A percentile compares a stretch with the other conserved stretches of the same genome.
Evolutionary conservation across 2,329 filamentous ascomycete species (phyloP).

Genomic region (Endoconidiophora laricicola): DNA sequence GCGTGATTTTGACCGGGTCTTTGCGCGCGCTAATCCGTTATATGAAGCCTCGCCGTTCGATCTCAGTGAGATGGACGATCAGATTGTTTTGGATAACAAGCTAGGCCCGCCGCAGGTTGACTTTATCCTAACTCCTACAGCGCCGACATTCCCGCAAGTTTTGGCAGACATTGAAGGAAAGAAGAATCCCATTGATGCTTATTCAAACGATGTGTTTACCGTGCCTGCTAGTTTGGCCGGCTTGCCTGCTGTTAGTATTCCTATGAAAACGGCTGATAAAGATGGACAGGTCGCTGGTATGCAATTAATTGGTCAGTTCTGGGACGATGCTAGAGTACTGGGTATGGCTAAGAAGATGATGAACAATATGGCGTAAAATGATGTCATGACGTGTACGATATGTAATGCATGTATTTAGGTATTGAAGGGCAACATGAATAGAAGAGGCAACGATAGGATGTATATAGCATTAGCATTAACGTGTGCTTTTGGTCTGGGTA

Average conservation of each 20-base stretch:
- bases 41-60: constrained; percentile 35
- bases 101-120: constrained; percentile 53
- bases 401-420: not conserved
- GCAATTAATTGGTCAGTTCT: constrained; percentile 69
- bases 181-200: constrained; percentile 49
- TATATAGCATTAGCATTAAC: no score
- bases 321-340: constrained; percentile 52
- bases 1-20: constrained; percentile 69
- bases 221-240: constrained; percentile 89
- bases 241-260: constrained; percentile 73
- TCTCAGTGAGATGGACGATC: constrained; percentile 42
- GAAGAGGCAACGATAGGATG: no score
- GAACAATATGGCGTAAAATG: constrained; percentile 16
- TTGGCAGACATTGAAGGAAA: constrained; percentile 35
- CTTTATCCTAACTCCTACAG: constrained; percentile 73
- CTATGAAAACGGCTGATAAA: constrained; percentile 24
- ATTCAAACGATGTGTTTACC: constrained; percentile 90
- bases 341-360: constrained; percentile 34
- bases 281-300: constrained; percentile 34
- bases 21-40: constrained; percentile 54
- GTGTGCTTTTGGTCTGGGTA: not conserved
- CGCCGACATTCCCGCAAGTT: constrained; percentile 56
- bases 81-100: constrained; percentile 35
- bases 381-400: constrained; percentile 5
- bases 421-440: no score